Percentiles rank a stretch among this genome's conserved stretches.
Evolutionary conservation across 768 basidiomycete species (phyloP).

Genomic region (Psilocybe tampanensis): DNA sequence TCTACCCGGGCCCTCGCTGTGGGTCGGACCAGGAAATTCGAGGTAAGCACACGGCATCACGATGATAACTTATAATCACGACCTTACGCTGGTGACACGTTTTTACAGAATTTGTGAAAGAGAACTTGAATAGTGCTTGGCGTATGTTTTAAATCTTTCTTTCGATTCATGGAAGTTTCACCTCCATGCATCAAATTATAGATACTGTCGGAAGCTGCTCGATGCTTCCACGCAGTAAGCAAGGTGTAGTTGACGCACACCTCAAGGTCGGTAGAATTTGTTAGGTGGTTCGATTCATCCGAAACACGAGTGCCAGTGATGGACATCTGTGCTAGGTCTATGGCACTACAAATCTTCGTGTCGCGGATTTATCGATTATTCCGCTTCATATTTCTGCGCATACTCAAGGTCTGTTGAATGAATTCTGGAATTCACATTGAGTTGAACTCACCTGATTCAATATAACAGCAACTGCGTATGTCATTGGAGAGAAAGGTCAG

Average conservation of each 20-base stretch:
- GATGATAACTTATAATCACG: too few species aligned
- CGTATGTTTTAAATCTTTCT: neutral
- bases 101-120: neutral
- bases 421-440: too few species aligned
- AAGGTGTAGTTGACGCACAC: slow-evolving; percentile 3
- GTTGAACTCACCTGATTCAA: neutral
- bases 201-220: slow-evolving; percentile 9
- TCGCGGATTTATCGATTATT: slow-evolving; percentile 12
- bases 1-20: neutral
- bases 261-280: slow-evolving; percentile 2
- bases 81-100: too few species aligned
- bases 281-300: neutral
- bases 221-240: slow-evolving; percentile 4
- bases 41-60: neutral
- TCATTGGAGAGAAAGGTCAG: slow-evolving; percentile 2
- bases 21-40: neutral
- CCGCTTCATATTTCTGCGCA: slow-evolving; percentile 9
- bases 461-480: neutral
- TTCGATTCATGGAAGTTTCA: neutral
- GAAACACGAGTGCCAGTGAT: neutral
- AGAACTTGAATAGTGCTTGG: neutral
- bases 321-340: slow-evolving; percentile 3
- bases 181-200: neutral
- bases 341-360: slow-evolving; percentile 9
- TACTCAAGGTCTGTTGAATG: slow-evolving; percentile 3